phyloP scores from a whole-genome alignment of 805 yeast species.

The Cephaloascus fragrans region DNA sequence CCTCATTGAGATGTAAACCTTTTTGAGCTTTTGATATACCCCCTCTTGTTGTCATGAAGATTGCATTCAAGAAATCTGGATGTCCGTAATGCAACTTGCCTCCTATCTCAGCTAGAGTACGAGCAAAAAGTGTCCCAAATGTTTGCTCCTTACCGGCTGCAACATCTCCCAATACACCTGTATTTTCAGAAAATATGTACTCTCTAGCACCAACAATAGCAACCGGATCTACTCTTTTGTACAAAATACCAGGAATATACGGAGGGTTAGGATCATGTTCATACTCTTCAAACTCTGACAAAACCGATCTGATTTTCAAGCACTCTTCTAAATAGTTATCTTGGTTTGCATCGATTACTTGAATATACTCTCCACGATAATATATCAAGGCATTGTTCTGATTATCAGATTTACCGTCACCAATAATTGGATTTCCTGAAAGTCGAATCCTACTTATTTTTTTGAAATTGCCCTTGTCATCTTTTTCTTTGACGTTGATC shows the following conservation, averaged over 20 bases:
- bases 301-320: conserved; percentile 74
- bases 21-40: conserved; percentile 93
- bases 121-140: conserved; percentile 89
- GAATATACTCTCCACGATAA: conserved; percentile 90
- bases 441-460: conserved; percentile 50
- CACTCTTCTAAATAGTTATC: conserved; percentile 95
- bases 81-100: conserved; percentile 95
- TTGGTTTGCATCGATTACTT: conserved; percentile 93
- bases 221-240: conserved; percentile 43
- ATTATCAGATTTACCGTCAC: conserved; percentile 95
- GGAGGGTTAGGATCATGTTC: conserved; percentile 42
- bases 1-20: conserved; percentile 88
- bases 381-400: conserved; percentile 84
- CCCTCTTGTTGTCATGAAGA: conserved; percentile 91
- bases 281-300: conserved; percentile 87
- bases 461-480: conserved; percentile 39
- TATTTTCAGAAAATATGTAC: conserved; percentile 85
- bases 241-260: conserved; percentile 47
- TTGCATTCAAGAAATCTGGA: conserved; percentile 87
- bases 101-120: conserved; percentile 89
- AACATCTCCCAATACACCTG: conserved; percentile 89
- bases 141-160: conserved; percentile 98
- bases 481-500: conserved; percentile 24
- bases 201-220: conserved; percentile 95
- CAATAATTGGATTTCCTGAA: conserved; percentile 90